These are phyloP conservation scores for Ogataea henricii DNA, from an alignment of 805 yeast species.

Conservation along the genomic window DNA sequence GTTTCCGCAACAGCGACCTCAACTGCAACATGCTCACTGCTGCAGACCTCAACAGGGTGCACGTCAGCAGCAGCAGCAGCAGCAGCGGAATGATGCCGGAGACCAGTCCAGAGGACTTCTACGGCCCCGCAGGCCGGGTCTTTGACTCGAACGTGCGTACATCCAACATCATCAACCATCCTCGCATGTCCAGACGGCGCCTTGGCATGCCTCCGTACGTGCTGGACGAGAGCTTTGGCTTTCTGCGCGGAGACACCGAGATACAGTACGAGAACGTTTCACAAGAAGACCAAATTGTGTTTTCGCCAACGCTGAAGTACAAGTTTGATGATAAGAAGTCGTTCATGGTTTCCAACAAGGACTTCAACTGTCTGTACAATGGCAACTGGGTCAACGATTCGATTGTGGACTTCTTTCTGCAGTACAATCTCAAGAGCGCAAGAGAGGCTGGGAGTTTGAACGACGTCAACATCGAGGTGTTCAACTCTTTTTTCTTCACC, in stretches of 20 bases:
- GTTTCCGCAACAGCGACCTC: background rate
- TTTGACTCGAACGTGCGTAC: constrained; percentile 13
- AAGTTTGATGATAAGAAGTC: constrained; percentile 54
- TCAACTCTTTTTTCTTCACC: constrained; percentile 84
- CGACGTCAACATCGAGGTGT: constrained; percentile 47
- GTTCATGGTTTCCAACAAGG: constrained; percentile 63
- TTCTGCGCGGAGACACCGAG: constrained; percentile 24
- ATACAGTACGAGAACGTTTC: constrained; percentile 34
- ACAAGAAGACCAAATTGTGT: constrained; percentile 32
- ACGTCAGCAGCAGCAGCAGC: background rate
- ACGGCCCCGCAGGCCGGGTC: constrained; percentile 9
- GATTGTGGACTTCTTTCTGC: constrained; percentile 80
- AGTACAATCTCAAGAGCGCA: constrained; percentile 45
- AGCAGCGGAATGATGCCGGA: constrained; percentile 2
- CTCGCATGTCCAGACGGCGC: background rate
- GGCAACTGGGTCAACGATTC: constrained; percentile 90
- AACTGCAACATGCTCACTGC: constrained; percentile 10
- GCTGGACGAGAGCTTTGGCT: constrained; percentile 42
- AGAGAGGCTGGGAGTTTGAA: constrained; percentile 35
- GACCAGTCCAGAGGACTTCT: constrained; percentile 14
- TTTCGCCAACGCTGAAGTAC: constrained; percentile 43
- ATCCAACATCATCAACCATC: constrained; percentile 13
- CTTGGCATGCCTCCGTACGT: background rate
- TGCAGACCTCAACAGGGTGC: constrained; percentile 1
- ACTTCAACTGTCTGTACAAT: constrained; percentile 76